Percentiles rank a stretch among this genome's conserved stretches.
Evolutionary conservation across 805 yeast species (phyloP).

Genomic region (Hemisphaericaspora nanyangensis): DNA sequence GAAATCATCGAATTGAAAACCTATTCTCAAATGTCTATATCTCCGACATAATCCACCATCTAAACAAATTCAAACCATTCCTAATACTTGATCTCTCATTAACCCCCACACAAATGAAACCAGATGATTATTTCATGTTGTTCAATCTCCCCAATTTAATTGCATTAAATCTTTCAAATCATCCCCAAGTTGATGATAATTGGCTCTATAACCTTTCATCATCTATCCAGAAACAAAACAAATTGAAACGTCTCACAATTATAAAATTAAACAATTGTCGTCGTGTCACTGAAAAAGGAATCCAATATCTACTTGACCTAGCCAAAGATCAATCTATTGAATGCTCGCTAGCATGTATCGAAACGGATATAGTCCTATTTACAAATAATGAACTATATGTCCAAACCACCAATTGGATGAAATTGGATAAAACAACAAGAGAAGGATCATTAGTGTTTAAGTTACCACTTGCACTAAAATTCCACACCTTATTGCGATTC

Average conservation of each 20-base stretch:
- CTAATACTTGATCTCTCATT: constrained; percentile 27
- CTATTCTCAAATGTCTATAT: constrained; percentile 27
- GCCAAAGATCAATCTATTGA: background rate
- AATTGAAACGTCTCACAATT: constrained; percentile 17
- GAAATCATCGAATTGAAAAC: constrained; percentile 32
- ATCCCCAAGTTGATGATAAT: constrained; percentile 25
- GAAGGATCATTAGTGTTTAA: constrained; percentile 12
- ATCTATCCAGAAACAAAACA: constrained; percentile 12
- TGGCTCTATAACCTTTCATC: constrained; percentile 21
- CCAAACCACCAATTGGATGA: constrained; percentile 23
- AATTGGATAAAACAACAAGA: constrained; percentile 10
- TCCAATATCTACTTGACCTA: constrained; percentile 9
- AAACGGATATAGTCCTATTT: constrained; percentile 3
- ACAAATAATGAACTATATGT: constrained; percentile 6
- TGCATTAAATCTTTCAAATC: constrained; percentile 30
- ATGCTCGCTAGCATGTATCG: constrained; percentile 5
- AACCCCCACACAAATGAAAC: constrained; percentile 3
- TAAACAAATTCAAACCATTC: constrained; percentile 16
- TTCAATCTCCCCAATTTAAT: constrained; percentile 24
- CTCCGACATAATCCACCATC: constrained; percentile 15
- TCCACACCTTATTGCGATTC: constrained; percentile 9
- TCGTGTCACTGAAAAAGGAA: constrained; percentile 10
- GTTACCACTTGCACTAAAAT: constrained; percentile 23
- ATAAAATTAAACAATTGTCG: constrained; percentile 22
- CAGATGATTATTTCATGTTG: constrained; percentile 22